phyloP scores from a whole-genome alignment of 2,329 filamentous ascomycete species.

The Catunica adiposa region DNA sequence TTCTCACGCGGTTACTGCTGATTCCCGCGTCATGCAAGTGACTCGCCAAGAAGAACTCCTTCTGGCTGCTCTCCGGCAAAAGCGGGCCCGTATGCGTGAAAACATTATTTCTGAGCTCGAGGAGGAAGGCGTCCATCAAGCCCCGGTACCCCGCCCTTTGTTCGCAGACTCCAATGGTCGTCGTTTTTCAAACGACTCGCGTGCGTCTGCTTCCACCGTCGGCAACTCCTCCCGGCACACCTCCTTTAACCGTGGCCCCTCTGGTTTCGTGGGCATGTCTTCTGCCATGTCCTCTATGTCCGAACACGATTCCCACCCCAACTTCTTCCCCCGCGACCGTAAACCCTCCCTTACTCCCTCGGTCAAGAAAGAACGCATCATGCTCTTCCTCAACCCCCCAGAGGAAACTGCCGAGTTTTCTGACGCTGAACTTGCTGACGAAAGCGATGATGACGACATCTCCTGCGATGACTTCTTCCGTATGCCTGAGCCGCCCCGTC shows the following conservation, averaged over 20 bases:
- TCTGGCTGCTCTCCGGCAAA: conserved; percentile 38
- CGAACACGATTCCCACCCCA: neutral
- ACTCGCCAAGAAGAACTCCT: conserved; percentile 43
- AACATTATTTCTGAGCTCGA: conserved; percentile 28
- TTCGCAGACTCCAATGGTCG: neutral
- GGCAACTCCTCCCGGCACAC: conserved; percentile 8
- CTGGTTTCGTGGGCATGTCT: neutral
- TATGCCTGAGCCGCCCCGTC: conserved; percentile 13
- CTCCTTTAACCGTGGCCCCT: conserved; percentile 8
- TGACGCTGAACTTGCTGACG: conserved; percentile 13
- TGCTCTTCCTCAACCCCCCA: conserved; percentile 12
- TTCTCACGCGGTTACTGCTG: conserved; percentile 23
- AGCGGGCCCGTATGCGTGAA: conserved; percentile 39
- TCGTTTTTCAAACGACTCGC: conserved; percentile 6
- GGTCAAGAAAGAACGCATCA: conserved; percentile 12
- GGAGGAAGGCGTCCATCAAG: conserved; percentile 15
- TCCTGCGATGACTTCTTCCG: conserved; percentile 16
- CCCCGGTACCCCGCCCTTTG: neutral
- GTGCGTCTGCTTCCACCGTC: conserved; percentile 8
- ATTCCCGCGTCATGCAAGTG: conserved; percentile 37
- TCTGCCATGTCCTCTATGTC: conserved; percentile 10
- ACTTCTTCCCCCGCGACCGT: conserved; percentile 2
- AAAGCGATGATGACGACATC: conserved; percentile 17
- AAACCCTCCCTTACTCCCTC: conserved; percentile 9
- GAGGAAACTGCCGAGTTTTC: conserved; percentile 11